Evolutionary conservation across 805 yeast species (phyloP), one percentile per base, ranked within the genome.

Genomic region (Scheffersomyces coipomensis): DNA sequence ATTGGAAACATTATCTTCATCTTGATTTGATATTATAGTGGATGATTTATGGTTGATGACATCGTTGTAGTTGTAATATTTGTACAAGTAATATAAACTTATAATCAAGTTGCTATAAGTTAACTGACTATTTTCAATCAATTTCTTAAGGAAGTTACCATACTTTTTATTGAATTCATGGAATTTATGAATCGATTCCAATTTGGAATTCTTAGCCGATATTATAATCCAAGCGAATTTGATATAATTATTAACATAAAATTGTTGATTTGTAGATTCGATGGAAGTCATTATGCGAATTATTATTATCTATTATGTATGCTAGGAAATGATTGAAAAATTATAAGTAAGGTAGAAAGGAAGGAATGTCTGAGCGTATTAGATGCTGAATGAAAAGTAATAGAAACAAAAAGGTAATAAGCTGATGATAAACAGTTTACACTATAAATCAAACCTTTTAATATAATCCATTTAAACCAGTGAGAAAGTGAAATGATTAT

Each of bases 51-150:
- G 10, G 39, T 17, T 25, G 24, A 40, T 16, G 12, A 37, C 13
- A 5, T 29, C n/a, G 17, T 40, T 40, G 37, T 45, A 45, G 16
- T 36, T 35, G 15, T 42, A 35, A 36, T 59, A 58, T 35, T 46
- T 50, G 48, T 55, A 44, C 29, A 58, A 41, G 42, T 53, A 59
- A 42, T 58, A 49, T 36, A 55, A 49, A 35, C 59, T 49, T 13
- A 59, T 53, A 13, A 55, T 33, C 33, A 59, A 45, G 40, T 58
- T 59, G 29, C 51, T 44, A 4, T 43, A 27, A 7, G 53, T 34
- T 27, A 59, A 43, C 36, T 58, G 63, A 24, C 60, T 53, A 31
- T 38, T 42, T 13, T 34, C 19, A 11, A 42, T 42, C n/a, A 42
- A 17, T 17, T 35, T 35, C 15, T 21, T 26, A 18, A 42, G 17